Evolutionary conservation across 305 asterid genomes (phyloP), one percentile per base, ranked within the genome.

Genomic region (Stenogyne calaminthoides): DNA sequence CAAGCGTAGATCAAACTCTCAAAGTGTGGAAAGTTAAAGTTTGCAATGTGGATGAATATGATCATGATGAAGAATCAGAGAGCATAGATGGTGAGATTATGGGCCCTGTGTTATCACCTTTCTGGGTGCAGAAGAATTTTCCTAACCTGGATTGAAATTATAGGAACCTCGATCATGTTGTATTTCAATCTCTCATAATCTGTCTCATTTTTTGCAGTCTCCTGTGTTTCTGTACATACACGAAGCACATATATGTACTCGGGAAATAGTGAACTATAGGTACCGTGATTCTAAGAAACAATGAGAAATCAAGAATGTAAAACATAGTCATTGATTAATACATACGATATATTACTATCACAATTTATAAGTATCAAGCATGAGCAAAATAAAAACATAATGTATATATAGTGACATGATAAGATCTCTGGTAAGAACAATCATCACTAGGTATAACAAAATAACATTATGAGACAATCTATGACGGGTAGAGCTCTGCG

Each of bases 21-120:
- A 88, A 88, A 84, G 88, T 83, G 15, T 88, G 95, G 95, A 46
- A 86, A 55, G 90, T 88, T 20, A 85, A 82, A 60, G 82, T 84
- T 65, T 69, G 10, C 82, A 83, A 60, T 78, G 70, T 67, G 19
- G 88, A 80, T 67, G 77, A 80, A 27, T 62, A 69, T 36, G 78
- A 72, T 49, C 74, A 73, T 59, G 77, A 80, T 64, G 61, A 9
- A 14, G 65, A 76, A 57, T 57, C 18, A 20, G 84, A 83, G 64
- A 70, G 29, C 71, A 71, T 20, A 15, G 55, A 52, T 78, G 12
- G 6, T 60, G 39, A 80, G 56, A 49, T 82, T 80, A 87, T 78
- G 68, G 37, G 87, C 5, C 62, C 89, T 0, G 84, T 84, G 18
- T 32, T 80, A 59, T 86, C 91, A 20, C 91, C 91, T 81, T 81